Evolutionary conservation across 768 basidiomycete species (phyloP).

Genomic region (Arthromyces matolae): DNA sequence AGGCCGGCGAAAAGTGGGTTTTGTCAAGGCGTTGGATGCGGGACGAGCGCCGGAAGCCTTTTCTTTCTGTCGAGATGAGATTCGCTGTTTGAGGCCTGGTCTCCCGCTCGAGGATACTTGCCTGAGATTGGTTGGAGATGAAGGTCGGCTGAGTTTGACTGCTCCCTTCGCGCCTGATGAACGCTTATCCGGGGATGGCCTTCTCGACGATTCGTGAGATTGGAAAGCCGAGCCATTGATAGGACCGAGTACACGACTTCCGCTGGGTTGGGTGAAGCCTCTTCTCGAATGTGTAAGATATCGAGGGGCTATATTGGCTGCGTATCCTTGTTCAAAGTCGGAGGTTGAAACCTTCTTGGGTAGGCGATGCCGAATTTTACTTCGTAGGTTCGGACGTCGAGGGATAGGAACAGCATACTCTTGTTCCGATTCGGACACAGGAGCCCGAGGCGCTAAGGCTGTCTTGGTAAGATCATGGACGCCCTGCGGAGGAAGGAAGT

Average conservation of each 20-base stretch:
- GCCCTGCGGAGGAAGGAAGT: conserved; percentile 68
- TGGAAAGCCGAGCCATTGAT: conserved; percentile 42
- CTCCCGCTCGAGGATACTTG: conserved; percentile 28
- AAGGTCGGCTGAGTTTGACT: conserved; percentile 39
- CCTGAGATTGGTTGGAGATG: conserved; percentile 39
- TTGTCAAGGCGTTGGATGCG: conserved; percentile 35
- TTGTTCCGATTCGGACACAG: conserved; percentile 80
- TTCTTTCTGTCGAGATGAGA: conserved; percentile 36
- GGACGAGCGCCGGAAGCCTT: conserved; percentile 26
- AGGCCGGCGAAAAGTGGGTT: conserved; percentile 54
- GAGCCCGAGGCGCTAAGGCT: conserved; percentile 55
- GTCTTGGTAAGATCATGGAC: conserved; percentile 70
- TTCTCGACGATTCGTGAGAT: conserved; percentile 59
- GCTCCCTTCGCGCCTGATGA: conserved; percentile 34
- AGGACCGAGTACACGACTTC: conserved; percentile 54
- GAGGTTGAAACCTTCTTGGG: conserved; percentile 63
- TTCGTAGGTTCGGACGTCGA: conserved; percentile 39
- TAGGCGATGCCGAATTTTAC: conserved; percentile 47
- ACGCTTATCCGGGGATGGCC: conserved; percentile 74
- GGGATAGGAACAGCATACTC: conserved; percentile 45
- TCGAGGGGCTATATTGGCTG: conserved; percentile 84
- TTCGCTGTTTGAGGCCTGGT: conserved; percentile 35
- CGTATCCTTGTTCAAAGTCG: conserved; percentile 90
- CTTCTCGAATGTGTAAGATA: conserved; percentile 59
- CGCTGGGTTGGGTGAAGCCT: conserved; percentile 30